A percentile compares a stretch with the other conserved stretches of the same genome.
Conservation (phyloP, 148 eudicot genomes). For the Rhododendron mucronatum region DNA sequence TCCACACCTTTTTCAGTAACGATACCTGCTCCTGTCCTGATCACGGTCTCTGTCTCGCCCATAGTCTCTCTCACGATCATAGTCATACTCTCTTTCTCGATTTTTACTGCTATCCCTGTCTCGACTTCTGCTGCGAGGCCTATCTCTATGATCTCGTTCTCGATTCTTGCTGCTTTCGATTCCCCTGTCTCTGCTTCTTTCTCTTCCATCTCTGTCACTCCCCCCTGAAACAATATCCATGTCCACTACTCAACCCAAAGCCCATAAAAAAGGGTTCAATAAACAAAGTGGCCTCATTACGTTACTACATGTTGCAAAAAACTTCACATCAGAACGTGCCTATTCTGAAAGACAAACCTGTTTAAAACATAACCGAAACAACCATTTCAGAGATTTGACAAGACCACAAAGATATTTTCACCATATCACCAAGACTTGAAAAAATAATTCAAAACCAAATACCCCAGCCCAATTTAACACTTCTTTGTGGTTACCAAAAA, state of each 20-base stretch:
- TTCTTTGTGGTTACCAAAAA: not conserved
- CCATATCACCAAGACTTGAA: not conserved
- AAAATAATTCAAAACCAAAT: not conserved
- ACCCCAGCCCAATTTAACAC: not conserved
- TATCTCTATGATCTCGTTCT: slow-evolving; percentile 38
- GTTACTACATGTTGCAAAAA: not conserved
- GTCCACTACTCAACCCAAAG: not conserved
- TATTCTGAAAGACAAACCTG: not conserved
- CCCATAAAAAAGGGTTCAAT: not conserved
- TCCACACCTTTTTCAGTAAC: slow-evolving; percentile 18
- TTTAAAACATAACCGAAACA: not conserved
- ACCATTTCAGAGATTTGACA: not conserved
- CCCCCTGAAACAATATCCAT: slow-evolving; percentile 26
- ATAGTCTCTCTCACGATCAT: slow-evolving; percentile 51
- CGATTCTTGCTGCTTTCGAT: slow-evolving; percentile 41
- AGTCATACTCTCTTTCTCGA: slow-evolving; percentile 37
- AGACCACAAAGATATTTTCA: not conserved
- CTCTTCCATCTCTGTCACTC: slow-evolving; percentile 61
- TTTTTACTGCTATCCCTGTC: slow-evolving; percentile 65
- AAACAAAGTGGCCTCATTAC: no score
- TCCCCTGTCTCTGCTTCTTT: slow-evolving; percentile 50
- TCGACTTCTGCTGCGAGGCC: slow-evolving; percentile 53
- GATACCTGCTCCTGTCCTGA: slow-evolving; percentile 42
- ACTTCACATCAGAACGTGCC: not conserved
- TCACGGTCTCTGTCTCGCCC: slow-evolving; percentile 63